Evolutionary conservation across 768 basidiomycete genomes (phyloP).

Genomic region (Podaxis mareebaensis): DNA sequence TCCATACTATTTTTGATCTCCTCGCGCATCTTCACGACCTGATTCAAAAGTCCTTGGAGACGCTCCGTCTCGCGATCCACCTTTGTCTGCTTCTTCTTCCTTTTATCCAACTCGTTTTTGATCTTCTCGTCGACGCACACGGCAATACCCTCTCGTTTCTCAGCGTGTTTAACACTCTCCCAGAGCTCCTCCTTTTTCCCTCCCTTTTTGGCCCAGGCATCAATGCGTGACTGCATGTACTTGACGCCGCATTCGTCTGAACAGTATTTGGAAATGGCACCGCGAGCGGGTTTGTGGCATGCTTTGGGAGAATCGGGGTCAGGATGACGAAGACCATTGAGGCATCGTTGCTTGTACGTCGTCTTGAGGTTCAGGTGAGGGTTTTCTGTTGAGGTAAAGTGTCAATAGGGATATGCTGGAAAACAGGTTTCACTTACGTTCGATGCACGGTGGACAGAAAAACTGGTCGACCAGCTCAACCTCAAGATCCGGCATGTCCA

Average conservation of each 20-base stretch:
- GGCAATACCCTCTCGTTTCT: conserved; percentile 71
- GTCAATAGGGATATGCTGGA: not conserved
- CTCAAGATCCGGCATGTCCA: conserved; percentile 76
- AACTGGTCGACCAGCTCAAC: conserved; percentile 92
- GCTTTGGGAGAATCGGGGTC: conserved; percentile 63
- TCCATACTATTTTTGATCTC: conserved; percentile 70
- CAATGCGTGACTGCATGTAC: conserved; percentile 66
- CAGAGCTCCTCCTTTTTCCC: conserved; percentile 67
- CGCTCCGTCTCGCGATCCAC: conserved; percentile 56
- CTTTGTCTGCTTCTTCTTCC: conserved; percentile 35
- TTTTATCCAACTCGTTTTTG: conserved; percentile 24
- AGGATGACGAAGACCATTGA: conserved; percentile 65
- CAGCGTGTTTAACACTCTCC: conserved; percentile 71
- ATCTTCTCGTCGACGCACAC: conserved; percentile 40
- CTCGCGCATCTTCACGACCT: conserved; percentile 62
- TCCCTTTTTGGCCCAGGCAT: conserved; percentile 60
- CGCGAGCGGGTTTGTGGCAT: conserved; percentile 81
- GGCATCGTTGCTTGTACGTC: conserved; percentile 79
- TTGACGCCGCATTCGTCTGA: conserved; percentile 84
- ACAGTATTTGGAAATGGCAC: conserved; percentile 88
- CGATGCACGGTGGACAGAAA: conserved; percentile 79
- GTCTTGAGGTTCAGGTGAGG: conserved; percentile 62
- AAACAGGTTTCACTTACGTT: conserved; percentile 50
- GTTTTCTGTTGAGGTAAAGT: conserved; percentile 44
- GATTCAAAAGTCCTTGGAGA: conserved; percentile 53